phyloP scores from a whole-genome alignment of 2,329 filamentous ascomycete genomes.

The Rhytidhysteron rufulum region DNA sequence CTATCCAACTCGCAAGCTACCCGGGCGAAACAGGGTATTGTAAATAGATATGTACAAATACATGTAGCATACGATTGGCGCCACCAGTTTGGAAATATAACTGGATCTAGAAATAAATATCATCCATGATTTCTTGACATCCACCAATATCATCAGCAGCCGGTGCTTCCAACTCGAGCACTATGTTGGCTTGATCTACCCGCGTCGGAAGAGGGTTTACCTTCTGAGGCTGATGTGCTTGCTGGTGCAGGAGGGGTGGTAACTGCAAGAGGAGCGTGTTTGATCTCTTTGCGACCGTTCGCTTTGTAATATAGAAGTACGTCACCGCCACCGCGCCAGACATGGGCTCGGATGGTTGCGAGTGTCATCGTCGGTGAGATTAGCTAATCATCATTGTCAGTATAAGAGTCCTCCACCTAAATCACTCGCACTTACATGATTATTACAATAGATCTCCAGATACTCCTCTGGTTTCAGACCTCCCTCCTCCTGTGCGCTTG shows the following conservation, averaged over 20 bases:
- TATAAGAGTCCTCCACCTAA: background rate
- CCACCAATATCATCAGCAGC: too few relatives aligned
- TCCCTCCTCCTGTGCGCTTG: constrained; percentile 56
- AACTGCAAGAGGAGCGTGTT: constrained; percentile 15
- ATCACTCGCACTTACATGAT: constrained; percentile 60
- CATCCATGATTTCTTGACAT: too few relatives aligned
- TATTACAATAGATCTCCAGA: constrained; percentile 90
- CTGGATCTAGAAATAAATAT: too few relatives aligned
- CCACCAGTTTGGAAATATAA: too few relatives aligned
- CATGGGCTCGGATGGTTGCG: constrained; percentile 83
- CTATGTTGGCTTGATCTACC: constrained; percentile 21
- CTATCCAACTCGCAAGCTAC: too few relatives aligned
- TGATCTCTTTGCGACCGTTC: constrained; percentile 73
- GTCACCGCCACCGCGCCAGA: constrained; percentile 95
- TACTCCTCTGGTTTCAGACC: constrained; percentile 82
- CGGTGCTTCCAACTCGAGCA: too few relatives aligned
- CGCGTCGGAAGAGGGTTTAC: constrained; percentile 29
- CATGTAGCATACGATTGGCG: too few relatives aligned
- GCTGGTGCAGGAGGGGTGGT: constrained; percentile 2
- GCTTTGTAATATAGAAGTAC: constrained; percentile 86
- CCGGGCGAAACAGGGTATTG: too few relatives aligned
- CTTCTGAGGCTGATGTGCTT: constrained; percentile 26
- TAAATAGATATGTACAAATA: too few relatives aligned
- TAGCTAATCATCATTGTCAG: constrained; percentile 36
- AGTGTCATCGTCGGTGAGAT: constrained; percentile 83